These are phyloP conservation scores for Yarrowia deformans DNA, from an alignment of 805 yeast species.

Conservation along the genomic window DNA sequence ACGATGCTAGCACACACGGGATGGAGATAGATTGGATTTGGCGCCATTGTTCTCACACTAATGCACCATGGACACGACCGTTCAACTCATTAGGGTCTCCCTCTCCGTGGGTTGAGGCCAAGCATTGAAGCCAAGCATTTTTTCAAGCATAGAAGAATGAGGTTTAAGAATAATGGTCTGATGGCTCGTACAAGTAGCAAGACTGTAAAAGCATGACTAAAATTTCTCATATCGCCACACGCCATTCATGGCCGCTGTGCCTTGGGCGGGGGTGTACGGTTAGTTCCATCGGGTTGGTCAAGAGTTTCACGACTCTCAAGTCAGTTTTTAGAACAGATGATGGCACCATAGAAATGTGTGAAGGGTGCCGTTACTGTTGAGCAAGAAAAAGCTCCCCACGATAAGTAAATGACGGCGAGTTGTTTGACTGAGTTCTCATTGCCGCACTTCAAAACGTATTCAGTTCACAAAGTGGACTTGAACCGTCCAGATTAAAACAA, in stretches of 20 bases:
- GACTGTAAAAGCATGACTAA: background rate
- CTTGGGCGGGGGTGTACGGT: no score
- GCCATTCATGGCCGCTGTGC: background rate
- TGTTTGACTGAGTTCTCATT: no score
- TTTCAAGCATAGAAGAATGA: background rate
- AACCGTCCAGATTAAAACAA: background rate
- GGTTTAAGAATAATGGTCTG: background rate
- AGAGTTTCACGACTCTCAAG: no score
- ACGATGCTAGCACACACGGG: constrained; percentile 9
- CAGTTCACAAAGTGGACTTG: background rate
- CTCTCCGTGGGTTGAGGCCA: no score
- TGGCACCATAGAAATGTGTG: no score
- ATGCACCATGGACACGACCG: background rate
- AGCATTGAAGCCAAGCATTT: background rate
- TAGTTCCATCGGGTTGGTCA: no score
- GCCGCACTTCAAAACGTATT: background rate
- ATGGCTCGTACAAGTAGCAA: background rate
- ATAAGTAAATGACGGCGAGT: no score
- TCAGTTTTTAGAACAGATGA: no score
- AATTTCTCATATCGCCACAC: background rate
- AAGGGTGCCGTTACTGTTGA: no score
- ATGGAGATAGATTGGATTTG: background rate
- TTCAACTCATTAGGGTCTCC: background rate
- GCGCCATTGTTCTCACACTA: background rate
- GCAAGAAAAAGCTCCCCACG: no score